Base-by-base conservation (phyloP, 768 basidiomycete genomes). In the Pholiota microspora region DNA sequence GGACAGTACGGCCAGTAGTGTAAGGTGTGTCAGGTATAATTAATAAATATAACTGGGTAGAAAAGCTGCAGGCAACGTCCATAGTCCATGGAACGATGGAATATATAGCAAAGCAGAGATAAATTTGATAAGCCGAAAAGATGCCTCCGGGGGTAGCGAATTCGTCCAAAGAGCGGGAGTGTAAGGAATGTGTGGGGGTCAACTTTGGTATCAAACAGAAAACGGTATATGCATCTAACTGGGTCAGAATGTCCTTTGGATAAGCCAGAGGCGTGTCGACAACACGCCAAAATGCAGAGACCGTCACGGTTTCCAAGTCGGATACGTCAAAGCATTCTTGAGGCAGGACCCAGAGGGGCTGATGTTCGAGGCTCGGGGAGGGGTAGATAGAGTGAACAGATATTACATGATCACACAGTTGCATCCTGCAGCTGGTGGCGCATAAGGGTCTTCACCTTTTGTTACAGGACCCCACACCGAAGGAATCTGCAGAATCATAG, bases 381-480 rank as follows among this genome's bases (percentile, higher is more conserved):
- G 27, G n/a, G 40, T n/a, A 34, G 21, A 16, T 29, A 29, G 27
- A 42, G 24, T 12, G 34, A 21, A 42, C 40, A 42, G 7, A 48
- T 42, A 55, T 82, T 76, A 88, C 88, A 89, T 89, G 66, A 89
- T 73, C 49, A 79, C 67, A 68, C 88, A 89, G 64, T 76, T 82
- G 76, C 88, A 89, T 27, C 87, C 84, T 64, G 82, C 76, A 47
- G 84, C 80, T 65, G 86, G 89, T 48, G 92, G 89, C 52, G 91
- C 89, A 70, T 94, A 98, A 35, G 95, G 95, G 68, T 98, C 94
- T 70, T 95, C 91, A 62, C 82, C 84, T 75, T 92, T 93, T 63
- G 82, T 84, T 27, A 94, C 82, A 13, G 90, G 87, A 16, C 95
- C 95, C 95, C 95, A 98, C 49, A 98, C 89, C 29, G 89, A 92